phyloP scores from a whole-genome alignment of 192 early-diverging fungal genomes.

The Backusella westeae region DNA sequence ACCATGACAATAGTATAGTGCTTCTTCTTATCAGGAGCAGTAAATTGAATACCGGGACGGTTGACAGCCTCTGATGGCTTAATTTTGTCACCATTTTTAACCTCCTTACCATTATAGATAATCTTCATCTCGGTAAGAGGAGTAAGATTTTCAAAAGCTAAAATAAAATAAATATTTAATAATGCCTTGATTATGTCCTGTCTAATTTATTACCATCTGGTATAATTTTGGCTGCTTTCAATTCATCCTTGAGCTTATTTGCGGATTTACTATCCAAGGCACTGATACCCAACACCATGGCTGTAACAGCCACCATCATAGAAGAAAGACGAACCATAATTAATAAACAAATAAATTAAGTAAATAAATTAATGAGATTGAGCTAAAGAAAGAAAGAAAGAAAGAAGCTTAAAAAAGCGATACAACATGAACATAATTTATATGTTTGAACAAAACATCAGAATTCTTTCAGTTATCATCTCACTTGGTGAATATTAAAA shows the following conservation, averaged over 20 bases:
- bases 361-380: neutral
- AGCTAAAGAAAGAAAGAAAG: neutral
- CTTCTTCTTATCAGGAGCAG: neutral
- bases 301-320: neutral
- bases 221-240: neutral
- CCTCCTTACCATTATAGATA: neutral
- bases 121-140: neutral
- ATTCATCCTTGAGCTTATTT: neutral
- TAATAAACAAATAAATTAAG: neutral
- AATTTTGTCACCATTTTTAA: neutral
- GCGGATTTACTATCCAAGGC: neutral
- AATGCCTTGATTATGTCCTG: neutral
- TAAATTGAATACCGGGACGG: neutral
- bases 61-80: neutral
- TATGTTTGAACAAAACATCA: neutral
- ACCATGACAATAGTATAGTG: neutral
- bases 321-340: slow-evolving; percentile 3
- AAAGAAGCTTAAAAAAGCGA: neutral
- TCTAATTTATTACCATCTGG: neutral
- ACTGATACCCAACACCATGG: slow-evolving; percentile 1
- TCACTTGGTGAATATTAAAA: neutral
- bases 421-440: neutral
- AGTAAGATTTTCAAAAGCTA: neutral
- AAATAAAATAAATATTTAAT: too few relatives aligned
- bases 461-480: neutral